These are phyloP conservation scores for Aspergillus caelatus DNA, from an alignment of 2,329 filamentous ascomycete genomes.

Conservation along the genomic window DNA sequence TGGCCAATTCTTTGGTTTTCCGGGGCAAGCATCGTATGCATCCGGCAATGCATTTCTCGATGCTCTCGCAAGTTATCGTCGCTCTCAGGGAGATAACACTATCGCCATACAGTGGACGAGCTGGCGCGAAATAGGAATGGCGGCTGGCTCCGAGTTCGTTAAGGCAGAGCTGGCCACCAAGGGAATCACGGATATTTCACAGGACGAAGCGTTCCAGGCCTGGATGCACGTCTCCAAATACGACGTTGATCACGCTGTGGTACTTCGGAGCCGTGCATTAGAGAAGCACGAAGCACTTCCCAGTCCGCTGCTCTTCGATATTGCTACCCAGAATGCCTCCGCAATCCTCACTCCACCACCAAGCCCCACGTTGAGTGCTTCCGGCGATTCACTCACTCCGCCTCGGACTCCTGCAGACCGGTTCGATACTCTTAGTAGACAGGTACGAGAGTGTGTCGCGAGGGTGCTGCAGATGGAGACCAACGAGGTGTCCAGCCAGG, in stretches of 20 bases:
- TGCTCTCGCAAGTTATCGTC: slow-evolving; percentile 9
- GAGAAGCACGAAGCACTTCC: slow-evolving; percentile 35
- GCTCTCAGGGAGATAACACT: slow-evolving; percentile 7
- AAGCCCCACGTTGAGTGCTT: not conserved
- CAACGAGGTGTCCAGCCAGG: slow-evolving; percentile 37
- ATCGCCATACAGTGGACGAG: slow-evolving; percentile 14
- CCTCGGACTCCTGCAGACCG: slow-evolving; percentile 31
- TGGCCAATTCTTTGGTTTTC: slow-evolving; percentile 13
- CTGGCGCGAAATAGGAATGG: slow-evolving; percentile 13
- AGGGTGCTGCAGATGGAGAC: slow-evolving; percentile 35
- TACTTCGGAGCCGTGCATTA: slow-evolving; percentile 36
- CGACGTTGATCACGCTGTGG: slow-evolving; percentile 44
- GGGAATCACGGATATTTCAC: slow-evolving; percentile 47
- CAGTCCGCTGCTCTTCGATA: slow-evolving; percentile 15
- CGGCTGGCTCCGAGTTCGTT: slow-evolving; percentile 39
- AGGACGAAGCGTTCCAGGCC: slow-evolving; percentile 47
- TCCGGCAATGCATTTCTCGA: slow-evolving; percentile 12
- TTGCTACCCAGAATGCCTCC: slow-evolving; percentile 10
- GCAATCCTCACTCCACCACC: slow-evolving; percentile 8
- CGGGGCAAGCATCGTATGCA: slow-evolving; percentile 10
- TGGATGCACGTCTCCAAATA: slow-evolving; percentile 43
- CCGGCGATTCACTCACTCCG: slow-evolving; percentile 3
- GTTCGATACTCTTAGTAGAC: slow-evolving; percentile 27
- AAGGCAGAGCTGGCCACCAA: slow-evolving; percentile 45
- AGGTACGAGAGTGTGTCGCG: slow-evolving; percentile 39